A percentile compares a stretch with the other conserved stretches of the same genome.
phyloP scores from a whole-genome alignment of 1,139 yeast species.

The Tardiomyces blankii region DNA sequence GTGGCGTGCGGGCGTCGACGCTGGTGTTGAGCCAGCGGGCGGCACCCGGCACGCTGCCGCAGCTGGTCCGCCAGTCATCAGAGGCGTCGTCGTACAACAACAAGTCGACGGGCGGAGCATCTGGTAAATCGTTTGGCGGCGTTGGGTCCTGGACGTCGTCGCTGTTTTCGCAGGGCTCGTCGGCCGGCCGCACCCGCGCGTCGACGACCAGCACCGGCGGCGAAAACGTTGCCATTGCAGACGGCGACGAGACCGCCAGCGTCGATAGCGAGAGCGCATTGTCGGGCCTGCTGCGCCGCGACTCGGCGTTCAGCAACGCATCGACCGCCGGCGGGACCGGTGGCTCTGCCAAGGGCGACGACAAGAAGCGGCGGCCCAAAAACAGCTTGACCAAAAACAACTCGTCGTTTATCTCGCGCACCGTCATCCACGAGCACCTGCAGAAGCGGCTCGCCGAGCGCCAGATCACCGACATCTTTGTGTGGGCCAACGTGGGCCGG shows the following conservation, averaged over 20 bases:
- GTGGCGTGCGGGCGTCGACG: conserved; percentile 16
- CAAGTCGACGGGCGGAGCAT: conserved; percentile 6
- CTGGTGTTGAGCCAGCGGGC: conserved; percentile 1
- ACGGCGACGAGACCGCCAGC: conserved; percentile 1
- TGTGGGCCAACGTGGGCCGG: conserved; percentile 27
- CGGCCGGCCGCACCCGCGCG: not conserved
- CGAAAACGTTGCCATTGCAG: not conserved
- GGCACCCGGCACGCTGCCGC: not conserved
- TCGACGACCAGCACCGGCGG: not conserved
- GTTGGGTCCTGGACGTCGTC: conserved; percentile 6
- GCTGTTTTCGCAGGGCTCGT: conserved; percentile 5
- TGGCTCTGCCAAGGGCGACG: not conserved
- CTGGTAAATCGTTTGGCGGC: conserved; percentile 10
- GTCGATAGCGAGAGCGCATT: conserved; percentile 1
- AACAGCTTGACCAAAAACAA: conserved; percentile 27
- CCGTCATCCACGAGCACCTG: conserved; percentile 27
- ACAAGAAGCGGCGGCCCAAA: conserved; percentile 15
- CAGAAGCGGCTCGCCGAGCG: conserved; percentile 21
- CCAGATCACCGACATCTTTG: conserved; percentile 14
- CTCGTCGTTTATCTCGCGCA: conserved; percentile 28
- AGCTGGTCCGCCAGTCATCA: not conserved
- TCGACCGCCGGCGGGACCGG: not conserved
- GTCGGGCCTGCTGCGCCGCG: conserved; percentile 4
- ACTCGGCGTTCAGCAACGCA: not conserved
- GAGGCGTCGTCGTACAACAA: not conserved